Percentiles rank a stretch among this genome's conserved stretches.
Evolutionary conservation across 208 protist species (phyloP).

Genomic region (Trypanosoma cruzi): DNA sequence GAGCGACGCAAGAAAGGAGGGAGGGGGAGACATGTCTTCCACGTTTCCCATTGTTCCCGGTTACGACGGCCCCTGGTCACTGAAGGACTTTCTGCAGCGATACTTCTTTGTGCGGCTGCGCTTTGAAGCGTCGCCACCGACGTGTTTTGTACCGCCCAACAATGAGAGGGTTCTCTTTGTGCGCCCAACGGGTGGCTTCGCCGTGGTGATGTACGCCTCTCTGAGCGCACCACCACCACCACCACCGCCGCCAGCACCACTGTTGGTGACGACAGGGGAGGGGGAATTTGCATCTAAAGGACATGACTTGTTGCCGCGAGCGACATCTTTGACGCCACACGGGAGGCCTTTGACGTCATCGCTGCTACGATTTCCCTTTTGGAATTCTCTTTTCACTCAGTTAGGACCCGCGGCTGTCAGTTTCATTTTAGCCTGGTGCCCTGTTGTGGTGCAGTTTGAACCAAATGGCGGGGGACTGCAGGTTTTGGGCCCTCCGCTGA

Average conservation of each 20-base stretch:
- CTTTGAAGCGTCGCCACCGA: slow-evolving; percentile 11
- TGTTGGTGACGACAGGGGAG: not conserved
- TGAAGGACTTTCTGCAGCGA: slow-evolving; percentile 49
- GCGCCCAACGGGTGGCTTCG: slow-evolving; percentile 37
- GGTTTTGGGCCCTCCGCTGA: slow-evolving; percentile 63
- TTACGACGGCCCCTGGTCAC: slow-evolving; percentile 48
- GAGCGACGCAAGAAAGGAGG: not conserved
- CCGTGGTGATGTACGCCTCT: slow-evolving; percentile 50
- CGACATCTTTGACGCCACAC: not conserved
- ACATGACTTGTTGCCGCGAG: slow-evolving; percentile 3
- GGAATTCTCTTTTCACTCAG: slow-evolving; percentile 33
- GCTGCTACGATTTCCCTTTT: slow-evolving; percentile 48
- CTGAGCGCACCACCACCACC: slow-evolving; percentile 35
- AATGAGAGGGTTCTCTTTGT: slow-evolving; percentile 24
- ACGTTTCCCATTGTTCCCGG: slow-evolving; percentile 50
- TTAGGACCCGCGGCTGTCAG: slow-evolving; percentile 38
- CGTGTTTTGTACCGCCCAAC: not conserved
- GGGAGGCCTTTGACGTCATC: slow-evolving; percentile 34
- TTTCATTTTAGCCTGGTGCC: slow-evolving; percentile 50
- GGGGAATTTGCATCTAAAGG: not conserved
- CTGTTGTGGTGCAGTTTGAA: slow-evolving; percentile 63
- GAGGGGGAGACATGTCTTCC: slow-evolving; percentile 31
- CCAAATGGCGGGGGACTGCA: slow-evolving; percentile 56
- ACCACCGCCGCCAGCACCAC: not conserved
- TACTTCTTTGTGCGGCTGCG: slow-evolving; percentile 44